These are phyloP conservation scores for Botryotinia narcissicola DNA, from an alignment of 2,329 filamentous ascomycete genomes.

Conservation along the genomic window DNA sequence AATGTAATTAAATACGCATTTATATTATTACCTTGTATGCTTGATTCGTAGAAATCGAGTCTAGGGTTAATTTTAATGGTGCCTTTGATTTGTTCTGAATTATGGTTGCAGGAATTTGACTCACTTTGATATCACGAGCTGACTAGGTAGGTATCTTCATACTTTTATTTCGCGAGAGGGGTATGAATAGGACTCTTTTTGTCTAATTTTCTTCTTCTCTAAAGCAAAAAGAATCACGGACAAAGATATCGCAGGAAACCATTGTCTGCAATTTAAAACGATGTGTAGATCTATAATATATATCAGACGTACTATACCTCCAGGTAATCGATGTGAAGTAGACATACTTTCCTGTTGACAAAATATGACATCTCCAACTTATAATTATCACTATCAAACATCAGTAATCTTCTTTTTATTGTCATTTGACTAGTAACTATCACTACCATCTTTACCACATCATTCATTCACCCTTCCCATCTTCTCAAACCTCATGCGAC, in stretches of 20 bases:
- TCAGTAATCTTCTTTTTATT: neutral
- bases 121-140: no score
- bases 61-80: no score
- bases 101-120: no score
- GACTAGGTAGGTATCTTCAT: no score
- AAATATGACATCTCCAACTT: neutral
- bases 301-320: neutral
- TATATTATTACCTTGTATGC: no score
- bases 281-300: neutral
- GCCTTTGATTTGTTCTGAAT: no score
- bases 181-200: neutral
- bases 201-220: neutral
- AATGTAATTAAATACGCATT: no score
- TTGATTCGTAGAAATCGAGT: no score
- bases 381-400: neutral
- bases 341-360: neutral
- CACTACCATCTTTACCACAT: neutral
- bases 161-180: neutral
- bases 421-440: no score
- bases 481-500: neutral
- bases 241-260: rapidly evolving
- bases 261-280: neutral
- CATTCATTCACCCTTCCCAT: neutral
- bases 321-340: neutral
- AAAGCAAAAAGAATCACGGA: neutral